phyloP scores from a whole-genome alignment of 306 rosid species.

The Quillaja saponaria region DNA sequence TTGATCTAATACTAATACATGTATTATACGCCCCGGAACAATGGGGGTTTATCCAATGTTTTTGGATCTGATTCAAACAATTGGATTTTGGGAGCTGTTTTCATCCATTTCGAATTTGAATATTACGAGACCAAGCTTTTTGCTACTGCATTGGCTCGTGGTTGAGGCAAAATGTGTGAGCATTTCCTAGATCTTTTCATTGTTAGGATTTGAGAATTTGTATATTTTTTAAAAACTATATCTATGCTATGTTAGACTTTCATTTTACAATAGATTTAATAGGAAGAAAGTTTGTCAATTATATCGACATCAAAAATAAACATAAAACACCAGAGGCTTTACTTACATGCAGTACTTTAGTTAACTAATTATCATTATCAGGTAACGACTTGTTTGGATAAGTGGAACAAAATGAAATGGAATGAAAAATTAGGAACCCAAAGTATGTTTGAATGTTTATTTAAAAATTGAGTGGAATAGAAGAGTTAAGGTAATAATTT shows the following conservation, averaged over 20 bases:
- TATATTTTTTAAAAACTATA: neutral
- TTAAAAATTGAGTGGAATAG: too few relatives aligned
- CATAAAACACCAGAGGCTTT: neutral
- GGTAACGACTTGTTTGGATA: too few relatives aligned
- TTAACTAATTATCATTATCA: neutral
- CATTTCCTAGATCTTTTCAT: constrained; percentile 8
- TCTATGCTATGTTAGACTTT: neutral
- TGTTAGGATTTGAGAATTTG: neutral
- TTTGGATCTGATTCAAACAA: too few relatives aligned
- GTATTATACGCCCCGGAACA: too few relatives aligned
- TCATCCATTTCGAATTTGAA: too few relatives aligned
- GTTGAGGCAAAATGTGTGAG: constrained; percentile 90
- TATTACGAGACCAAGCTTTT: constrained; percentile 72
- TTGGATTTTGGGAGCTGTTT: too few relatives aligned
- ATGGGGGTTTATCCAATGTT: too few relatives aligned
- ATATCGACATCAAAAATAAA: neutral
- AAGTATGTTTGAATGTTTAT: too few relatives aligned
- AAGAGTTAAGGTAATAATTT: too few relatives aligned
- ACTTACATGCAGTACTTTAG: neutral
- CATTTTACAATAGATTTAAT: neutral
- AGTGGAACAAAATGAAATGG: too few relatives aligned
- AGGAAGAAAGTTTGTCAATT: neutral
- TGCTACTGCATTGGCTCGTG: constrained; percentile 70
- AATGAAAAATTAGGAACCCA: too few relatives aligned
- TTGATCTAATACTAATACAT: too few relatives aligned